A percentile compares a stretch with the other conserved stretches of the same genome.
Conservation (phyloP, 139 green algal genomes). For the Closterium sp. region DNA sequence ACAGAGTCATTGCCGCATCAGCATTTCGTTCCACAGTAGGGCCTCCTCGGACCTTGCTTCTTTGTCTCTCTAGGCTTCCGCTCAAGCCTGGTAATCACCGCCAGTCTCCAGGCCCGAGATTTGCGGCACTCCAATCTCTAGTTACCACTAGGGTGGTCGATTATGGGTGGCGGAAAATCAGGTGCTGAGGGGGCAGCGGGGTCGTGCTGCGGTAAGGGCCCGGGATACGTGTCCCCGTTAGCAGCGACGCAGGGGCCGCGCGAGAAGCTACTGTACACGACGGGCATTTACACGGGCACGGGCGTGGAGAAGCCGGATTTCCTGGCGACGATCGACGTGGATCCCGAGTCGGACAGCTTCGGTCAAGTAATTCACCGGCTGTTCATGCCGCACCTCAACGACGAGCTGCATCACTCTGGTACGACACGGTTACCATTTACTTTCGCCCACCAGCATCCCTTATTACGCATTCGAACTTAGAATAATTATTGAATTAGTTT, state of each 20-base stretch:
- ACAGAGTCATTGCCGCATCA: no score
- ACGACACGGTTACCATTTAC: no score
- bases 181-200: background rate
- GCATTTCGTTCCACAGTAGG: no score
- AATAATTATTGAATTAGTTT: no score
- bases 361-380: slow-evolving; percentile 69
- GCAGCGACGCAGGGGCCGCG: slow-evolving; percentile 61
- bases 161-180: background rate
- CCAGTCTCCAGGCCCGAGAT: background rate
- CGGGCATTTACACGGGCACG: slow-evolving; percentile 53
- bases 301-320: slow-evolving; percentile 68
- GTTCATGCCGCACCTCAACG: slow-evolving; percentile 64
- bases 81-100: background rate
- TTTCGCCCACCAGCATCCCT: no score
- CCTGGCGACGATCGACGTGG: slow-evolving; percentile 67
- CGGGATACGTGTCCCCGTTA: slow-evolving; percentile 57
- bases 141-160: background rate
- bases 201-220: slow-evolving; percentile 26
- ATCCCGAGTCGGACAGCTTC: slow-evolving; percentile 57
- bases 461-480: no score
- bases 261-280: slow-evolving; percentile 73
- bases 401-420: slow-evolving; percentile 82
- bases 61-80: no score
- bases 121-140: background rate
- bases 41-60: no score